phyloP scores from a whole-genome alignment of 2,329 filamentous ascomycete genomes.

The Ophiocordyceps camponoti-floridani region DNA sequence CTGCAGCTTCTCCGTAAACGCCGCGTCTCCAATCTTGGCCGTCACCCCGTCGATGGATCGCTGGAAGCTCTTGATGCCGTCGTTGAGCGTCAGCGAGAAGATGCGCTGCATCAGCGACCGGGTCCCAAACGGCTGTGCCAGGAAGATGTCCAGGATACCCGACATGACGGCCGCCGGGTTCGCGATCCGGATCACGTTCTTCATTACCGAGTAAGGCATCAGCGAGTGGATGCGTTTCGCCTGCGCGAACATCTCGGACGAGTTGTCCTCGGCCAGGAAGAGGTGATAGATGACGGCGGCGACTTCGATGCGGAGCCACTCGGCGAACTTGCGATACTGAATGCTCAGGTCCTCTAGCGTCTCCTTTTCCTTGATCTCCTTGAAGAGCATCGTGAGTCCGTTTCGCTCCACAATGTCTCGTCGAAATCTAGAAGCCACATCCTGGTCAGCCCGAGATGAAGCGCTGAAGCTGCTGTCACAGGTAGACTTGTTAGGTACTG shows the following conservation, averaged over 20 bases:
- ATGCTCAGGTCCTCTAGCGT: constrained; percentile 77
- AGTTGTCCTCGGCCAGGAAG: constrained; percentile 96
- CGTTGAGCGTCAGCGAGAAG: constrained; percentile 77
- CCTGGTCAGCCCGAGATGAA: constrained; percentile 5
- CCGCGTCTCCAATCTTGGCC: constrained; percentile 61
- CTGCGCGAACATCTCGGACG: constrained; percentile 87
- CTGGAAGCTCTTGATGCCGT: constrained; percentile 76
- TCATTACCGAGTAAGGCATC: constrained; percentile 81
- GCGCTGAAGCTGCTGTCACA: not conserved
- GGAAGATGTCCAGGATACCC: constrained; percentile 83
- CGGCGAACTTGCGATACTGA: constrained; percentile 94
- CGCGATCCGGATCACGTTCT: constrained; percentile 91
- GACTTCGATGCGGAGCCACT: constrained; percentile 94
- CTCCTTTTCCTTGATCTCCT: constrained; percentile 80
- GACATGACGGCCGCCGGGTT: constrained; percentile 96
- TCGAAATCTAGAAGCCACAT: constrained; percentile 29
- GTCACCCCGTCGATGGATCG: constrained; percentile 66
- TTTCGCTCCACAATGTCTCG: constrained; percentile 53
- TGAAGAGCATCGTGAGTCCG: constrained; percentile 80
- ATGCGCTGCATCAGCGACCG: constrained; percentile 86
- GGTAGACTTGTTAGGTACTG: constrained; percentile 12
- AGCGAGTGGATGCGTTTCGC: constrained; percentile 87
- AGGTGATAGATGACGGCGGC: constrained; percentile 93
- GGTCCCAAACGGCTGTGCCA: constrained; percentile 85
- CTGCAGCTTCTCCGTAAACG: constrained; percentile 67